Percentiles rank a stretch among this genome's conserved stretches.
phyloP scores from a whole-genome alignment of 2,329 filamentous ascomycete species.

The Sporothrix brunneoviolacea region DNA sequence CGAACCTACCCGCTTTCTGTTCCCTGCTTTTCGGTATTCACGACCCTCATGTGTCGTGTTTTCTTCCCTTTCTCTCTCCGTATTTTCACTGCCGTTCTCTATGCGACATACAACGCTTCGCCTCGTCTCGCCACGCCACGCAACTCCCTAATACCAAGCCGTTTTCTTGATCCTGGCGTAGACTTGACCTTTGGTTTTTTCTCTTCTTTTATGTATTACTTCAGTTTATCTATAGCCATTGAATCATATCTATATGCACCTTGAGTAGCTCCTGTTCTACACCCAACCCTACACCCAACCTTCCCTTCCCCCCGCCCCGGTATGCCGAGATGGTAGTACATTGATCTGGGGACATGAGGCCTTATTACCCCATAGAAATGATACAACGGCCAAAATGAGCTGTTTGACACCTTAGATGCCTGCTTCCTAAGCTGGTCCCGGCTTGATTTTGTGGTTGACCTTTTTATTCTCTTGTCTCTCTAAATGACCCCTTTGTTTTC shows the following conservation, averaged over 20 bases:
- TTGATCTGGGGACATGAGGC: not conserved
- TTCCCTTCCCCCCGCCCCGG: not conserved
- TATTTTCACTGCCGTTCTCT: not conserved
- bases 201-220: not conserved
- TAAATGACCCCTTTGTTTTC: too few species aligned
- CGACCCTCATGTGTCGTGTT: too few species aligned
- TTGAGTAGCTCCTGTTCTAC: too few species aligned
- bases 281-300: not conserved
- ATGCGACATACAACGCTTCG: not conserved
- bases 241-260: too few species aligned
- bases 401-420: too few species aligned
- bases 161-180: too few species aligned
- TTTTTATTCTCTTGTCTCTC: too few species aligned
- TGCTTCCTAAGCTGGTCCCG: too few species aligned
- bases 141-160: not conserved
- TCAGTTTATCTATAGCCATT: not conserved
- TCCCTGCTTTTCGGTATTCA: not conserved
- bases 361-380: not conserved
- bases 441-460: too few species aligned
- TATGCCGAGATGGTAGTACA: not conserved
- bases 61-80: not conserved
- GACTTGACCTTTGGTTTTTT: not conserved
- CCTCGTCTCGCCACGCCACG: not conserved
- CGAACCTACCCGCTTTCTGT: too few species aligned
- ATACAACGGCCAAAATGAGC: too few species aligned